Base-by-base conservation (phyloP, 805 yeast species). In the Candida boleticola region DNA sequence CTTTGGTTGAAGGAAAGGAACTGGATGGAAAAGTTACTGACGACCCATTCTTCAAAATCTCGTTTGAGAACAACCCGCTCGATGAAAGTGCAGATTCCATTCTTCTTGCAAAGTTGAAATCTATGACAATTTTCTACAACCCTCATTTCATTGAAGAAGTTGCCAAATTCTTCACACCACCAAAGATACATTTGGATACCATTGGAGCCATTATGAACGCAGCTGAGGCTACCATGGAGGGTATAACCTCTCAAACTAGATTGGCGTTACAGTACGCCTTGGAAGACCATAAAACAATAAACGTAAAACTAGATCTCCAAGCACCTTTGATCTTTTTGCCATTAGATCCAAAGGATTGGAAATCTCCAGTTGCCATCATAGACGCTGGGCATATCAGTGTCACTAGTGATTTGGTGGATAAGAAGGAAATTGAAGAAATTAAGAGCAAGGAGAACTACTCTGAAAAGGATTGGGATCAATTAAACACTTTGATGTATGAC, bases 341-440 rank as follows among this genome's bases (percentile, higher is more conserved):
- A 0, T 68, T 89, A 25, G 87, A 89, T 54, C 85, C 95, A 0
- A 73, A 79, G 10, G 79, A 78, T 48, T 82, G 88, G 81, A 73
- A 83, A 31, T 82, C 97, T 0, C 95, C 97, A 0, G 95, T 96
- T 49, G 87, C 90, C 3, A 79, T 93, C 16, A 72, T 93, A 41
- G 98, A 93, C 71, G 97, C 97, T 5, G 99, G 99, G 56, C 97
- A 92, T 60, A 83, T 95, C 19, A 82, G 89, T 49, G 80, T 93
- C 13, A 64, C 71, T 1, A 87, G 96, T 57, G 93, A 90, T 52
- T 73, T 92, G 31, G 93, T 82, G 3, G 86, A 85, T 36, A 80
- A 79, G 49, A 74, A 77, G 3, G 79, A 78, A 36, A 75, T 89
- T 21, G 81, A 82, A 39, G 82, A 81, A 44, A 78, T 89, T 36